phyloP scores from a whole-genome alignment of 768 basidiomycete species.

The Exidia glandulosa region DNA sequence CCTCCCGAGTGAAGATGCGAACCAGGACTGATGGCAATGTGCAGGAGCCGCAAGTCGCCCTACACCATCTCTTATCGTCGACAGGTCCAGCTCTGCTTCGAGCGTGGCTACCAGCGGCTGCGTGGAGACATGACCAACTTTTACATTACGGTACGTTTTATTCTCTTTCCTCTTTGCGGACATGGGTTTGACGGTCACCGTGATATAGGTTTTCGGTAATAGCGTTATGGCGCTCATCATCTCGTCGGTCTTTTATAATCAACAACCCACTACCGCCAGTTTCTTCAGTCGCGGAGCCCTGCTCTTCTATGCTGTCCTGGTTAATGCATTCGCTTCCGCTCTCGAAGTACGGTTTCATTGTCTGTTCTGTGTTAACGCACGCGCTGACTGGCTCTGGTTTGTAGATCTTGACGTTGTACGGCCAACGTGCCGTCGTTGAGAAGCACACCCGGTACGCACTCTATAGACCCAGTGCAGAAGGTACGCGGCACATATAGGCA shows the following conservation, averaged over 20 bases:
- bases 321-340: constrained; percentile 27
- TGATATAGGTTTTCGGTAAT: not conserved
- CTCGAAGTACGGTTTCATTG: constrained; percentile 14
- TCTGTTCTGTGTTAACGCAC: not conserved
- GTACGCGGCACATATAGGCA: constrained; percentile 27
- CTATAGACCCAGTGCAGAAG: constrained; percentile 29
- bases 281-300: constrained; percentile 34
- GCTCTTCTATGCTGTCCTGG: constrained; percentile 29
- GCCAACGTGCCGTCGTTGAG: constrained; percentile 28
- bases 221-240: constrained; percentile 8
- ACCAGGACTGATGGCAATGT: not conserved
- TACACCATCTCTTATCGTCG: constrained; percentile 35
- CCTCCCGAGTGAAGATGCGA: not conserved
- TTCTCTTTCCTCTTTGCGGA: too few species aligned
- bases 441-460: constrained; percentile 32
- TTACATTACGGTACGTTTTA: not conserved
- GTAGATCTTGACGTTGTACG: constrained; percentile 18
- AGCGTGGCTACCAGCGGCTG: constrained; percentile 34
- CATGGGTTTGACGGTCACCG: too few species aligned
- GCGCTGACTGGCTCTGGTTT: not conserved
- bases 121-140: constrained; percentile 25
- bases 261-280: constrained; percentile 26
- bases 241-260: constrained; percentile 31
- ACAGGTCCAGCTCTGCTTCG: constrained; percentile 35
- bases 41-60: constrained; percentile 15